Conservation (phyloP, 2,329 filamentous ascomycete species). For the Helicocarpus griseus region DNA sequence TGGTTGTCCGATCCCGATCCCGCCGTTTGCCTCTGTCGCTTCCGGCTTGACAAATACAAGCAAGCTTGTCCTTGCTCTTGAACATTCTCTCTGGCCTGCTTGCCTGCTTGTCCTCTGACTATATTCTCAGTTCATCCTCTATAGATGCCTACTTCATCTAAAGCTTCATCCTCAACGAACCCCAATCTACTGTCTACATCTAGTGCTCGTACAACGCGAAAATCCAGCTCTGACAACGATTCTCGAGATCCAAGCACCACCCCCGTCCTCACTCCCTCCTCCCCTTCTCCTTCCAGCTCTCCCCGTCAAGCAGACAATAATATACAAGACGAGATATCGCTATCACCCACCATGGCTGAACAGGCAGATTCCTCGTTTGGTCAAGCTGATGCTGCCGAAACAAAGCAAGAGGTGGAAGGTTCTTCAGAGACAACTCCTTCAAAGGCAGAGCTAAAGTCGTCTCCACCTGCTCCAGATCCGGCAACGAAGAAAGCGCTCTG, state of each 20-base stretch:
- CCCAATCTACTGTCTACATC: not conserved
- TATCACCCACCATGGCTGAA: slow-evolving; percentile 23
- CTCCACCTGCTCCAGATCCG: slow-evolving; percentile 17
- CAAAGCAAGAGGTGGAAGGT: slow-evolving; percentile 23
- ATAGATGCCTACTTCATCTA: slow-evolving; percentile 2
- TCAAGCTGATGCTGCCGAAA: slow-evolving; percentile 15
- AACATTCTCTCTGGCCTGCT: not conserved
- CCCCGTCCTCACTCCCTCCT: slow-evolving; percentile 16
- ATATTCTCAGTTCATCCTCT: not conserved
- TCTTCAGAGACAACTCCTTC: slow-evolving; percentile 18
- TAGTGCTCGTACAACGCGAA: not conserved
- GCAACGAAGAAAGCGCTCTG: slow-evolving; percentile 19
- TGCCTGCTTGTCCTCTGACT: not conserved
- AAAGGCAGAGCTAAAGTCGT: slow-evolving; percentile 17
- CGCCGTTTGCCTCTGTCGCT: not conserved
- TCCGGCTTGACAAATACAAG: too few species aligned
- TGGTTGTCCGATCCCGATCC: not conserved
- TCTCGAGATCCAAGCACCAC: slow-evolving; percentile 14
- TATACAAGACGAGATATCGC: slow-evolving; percentile 1
- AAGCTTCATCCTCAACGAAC: not conserved
- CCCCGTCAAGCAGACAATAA: slow-evolving; percentile 13
- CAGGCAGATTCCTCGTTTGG: slow-evolving; percentile 13
- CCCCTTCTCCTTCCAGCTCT: slow-evolving; percentile 16
- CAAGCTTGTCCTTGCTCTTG: not conserved
- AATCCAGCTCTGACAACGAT: slow-evolving; percentile 10